Conservation (phyloP, 176 grass and related monocot species). For the Echinochloa phyllopogon region DNA sequence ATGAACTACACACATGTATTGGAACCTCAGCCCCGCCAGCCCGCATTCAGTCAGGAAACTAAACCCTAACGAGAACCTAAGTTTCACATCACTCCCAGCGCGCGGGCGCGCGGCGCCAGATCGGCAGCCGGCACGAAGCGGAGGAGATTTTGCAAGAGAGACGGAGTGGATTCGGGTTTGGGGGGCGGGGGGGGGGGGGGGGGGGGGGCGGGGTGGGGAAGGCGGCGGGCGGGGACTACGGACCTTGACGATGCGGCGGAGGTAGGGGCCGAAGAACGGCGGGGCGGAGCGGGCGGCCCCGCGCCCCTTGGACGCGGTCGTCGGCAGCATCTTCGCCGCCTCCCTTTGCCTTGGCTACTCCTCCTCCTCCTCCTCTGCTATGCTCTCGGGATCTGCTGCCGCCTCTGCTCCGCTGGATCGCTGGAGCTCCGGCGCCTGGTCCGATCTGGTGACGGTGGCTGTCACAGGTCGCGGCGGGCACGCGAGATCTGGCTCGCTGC, state of each 20-base stretch:
- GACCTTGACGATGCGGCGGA: constrained; percentile 98
- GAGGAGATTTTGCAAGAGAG: neutral
- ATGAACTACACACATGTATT: neutral
- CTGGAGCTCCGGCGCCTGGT: constrained; percentile 18
- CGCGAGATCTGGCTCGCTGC: constrained; percentile 46
- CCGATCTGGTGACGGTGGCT: constrained; percentile 29
- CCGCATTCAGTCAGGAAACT: neutral
- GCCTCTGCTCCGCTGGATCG: constrained; percentile 13
- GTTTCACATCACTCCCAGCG: neutral
- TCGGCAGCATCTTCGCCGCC: constrained; percentile 72
- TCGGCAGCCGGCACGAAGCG: neutral
- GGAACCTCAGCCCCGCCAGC: neutral
- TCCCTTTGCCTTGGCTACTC: constrained; percentile 7
- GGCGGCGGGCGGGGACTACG: neutral
- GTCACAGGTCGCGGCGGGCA: constrained; percentile 27
- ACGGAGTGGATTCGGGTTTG: neutral
- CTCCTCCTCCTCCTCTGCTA: neutral
- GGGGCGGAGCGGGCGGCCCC: constrained; percentile 51
- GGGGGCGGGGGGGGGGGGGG: no score
- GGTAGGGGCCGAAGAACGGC: constrained; percentile 79
- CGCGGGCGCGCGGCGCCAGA: neutral
- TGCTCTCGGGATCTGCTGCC: constrained; percentile 34
- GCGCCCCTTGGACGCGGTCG: constrained; percentile 79
- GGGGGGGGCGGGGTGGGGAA: no score
- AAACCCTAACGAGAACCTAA: neutral